These are phyloP conservation scores for Zygotorulaspora sp. DNA, from an alignment of 805 yeast species.

Conservation along the genomic window DNA sequence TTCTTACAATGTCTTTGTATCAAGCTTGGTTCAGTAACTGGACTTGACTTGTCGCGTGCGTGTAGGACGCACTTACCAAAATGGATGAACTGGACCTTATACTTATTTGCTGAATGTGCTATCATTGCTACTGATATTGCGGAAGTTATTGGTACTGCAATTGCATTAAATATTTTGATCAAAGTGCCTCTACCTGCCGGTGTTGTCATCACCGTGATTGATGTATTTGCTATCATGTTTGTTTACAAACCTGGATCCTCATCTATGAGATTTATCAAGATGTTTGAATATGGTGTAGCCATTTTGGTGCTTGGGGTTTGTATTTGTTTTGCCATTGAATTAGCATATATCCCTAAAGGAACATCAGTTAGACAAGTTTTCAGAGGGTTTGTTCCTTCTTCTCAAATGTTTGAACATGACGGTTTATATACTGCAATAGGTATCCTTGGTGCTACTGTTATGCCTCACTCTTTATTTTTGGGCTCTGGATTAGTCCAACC, in stretches of 20 bases:
- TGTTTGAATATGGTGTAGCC: slow-evolving; percentile 74
- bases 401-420: slow-evolving; percentile 46
- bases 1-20: slow-evolving; percentile 78
- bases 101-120: slow-evolving; percentile 80
- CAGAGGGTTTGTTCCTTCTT: slow-evolving; percentile 65
- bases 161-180: slow-evolving; percentile 71
- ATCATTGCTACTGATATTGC: slow-evolving; percentile 91
- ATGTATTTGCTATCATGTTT: slow-evolving; percentile 73
- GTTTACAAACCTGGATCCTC: slow-evolving; percentile 78
- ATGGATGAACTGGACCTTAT: slow-evolving; percentile 59
- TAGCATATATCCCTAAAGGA: slow-evolving; percentile 48
- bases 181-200: slow-evolving; percentile 74
- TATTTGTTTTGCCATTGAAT: slow-evolving; percentile 69
- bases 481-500: slow-evolving; percentile 89
- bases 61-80: slow-evolving; percentile 67
- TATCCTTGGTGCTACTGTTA: slow-evolving; percentile 86
- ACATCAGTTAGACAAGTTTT: slow-evolving; percentile 48
- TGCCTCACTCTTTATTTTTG: slow-evolving; percentile 84
- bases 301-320: slow-evolving; percentile 69
- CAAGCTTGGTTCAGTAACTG: slow-evolving; percentile 85
- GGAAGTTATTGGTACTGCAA: slow-evolving; percentile 91
- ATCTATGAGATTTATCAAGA: slow-evolving; percentile 61
- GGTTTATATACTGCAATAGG: slow-evolving; percentile 76
- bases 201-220: slow-evolving; percentile 71
- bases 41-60: slow-evolving; percentile 80